Conservation (phyloP, 805 yeast genomes). For the Starmerella floris region DNA sequence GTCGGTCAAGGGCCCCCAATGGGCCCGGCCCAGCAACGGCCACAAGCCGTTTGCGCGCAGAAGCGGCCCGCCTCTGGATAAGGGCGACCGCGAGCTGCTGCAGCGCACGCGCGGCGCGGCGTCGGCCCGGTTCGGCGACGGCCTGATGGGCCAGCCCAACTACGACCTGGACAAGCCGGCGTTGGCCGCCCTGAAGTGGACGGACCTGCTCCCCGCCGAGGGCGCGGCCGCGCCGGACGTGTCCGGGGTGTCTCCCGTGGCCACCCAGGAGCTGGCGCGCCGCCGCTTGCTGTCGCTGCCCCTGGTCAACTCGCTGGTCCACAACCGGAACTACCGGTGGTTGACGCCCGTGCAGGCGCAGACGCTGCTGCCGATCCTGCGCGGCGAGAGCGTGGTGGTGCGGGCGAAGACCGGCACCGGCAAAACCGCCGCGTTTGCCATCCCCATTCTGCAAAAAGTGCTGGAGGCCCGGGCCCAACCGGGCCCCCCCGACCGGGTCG, state of each 20-base stretch:
- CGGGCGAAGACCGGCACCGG: constrained; percentile 95
- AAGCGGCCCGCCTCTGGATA: not conserved
- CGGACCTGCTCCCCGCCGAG: constrained; percentile 18
- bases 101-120: constrained; percentile 13
- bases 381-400: constrained; percentile 58
- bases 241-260: constrained; percentile 22
- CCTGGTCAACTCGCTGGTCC: constrained; percentile 25
- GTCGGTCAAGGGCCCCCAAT: not conserved
- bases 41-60: not conserved
- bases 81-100: constrained; percentile 9
- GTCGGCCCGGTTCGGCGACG: constrained; percentile 19
- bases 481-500: constrained; percentile 30
- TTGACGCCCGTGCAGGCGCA: constrained; percentile 30
- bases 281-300: constrained; percentile 22
- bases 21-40: not conserved
- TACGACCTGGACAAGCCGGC: constrained; percentile 24
- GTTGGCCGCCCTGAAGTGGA: constrained; percentile 19
- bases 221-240: constrained; percentile 1
- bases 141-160: constrained; percentile 23
- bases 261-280: constrained; percentile 22
- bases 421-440: constrained; percentile 76
- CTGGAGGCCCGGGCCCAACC: constrained; percentile 25
- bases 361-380: constrained; percentile 52
- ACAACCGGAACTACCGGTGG: constrained; percentile 25
- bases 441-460: constrained; percentile 58